Evolutionary conservation across 2,329 filamentous ascomycete species (phyloP).

Genomic region (Penicillium sp.): DNA sequence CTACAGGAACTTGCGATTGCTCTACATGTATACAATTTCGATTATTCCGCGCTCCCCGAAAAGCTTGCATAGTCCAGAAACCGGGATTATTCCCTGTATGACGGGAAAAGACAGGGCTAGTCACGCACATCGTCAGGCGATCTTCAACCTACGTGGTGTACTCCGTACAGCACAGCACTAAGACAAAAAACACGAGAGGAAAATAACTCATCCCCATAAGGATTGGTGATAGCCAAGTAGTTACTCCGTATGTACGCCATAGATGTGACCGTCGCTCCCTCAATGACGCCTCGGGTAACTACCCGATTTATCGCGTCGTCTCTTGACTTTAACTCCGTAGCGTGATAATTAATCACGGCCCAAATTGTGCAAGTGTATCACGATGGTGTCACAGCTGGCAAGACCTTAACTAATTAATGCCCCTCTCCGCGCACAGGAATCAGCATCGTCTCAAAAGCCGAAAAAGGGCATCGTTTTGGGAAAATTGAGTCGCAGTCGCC

Average conservation of each 20-base stretch:
- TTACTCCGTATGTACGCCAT: background rate
- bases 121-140: slow-evolving; percentile 12
- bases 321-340: background rate
- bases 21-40: background rate
- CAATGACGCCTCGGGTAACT: background rate
- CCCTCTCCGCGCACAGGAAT: background rate
- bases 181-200: background rate
- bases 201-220: background rate
- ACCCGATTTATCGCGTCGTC: background rate
- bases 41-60: background rate
- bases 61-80: slow-evolving; percentile 7
- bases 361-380: background rate
- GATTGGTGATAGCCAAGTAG: background rate
- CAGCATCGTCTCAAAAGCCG: background rate
- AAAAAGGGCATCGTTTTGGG: background rate
- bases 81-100: slow-evolving; percentile 16
- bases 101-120: background rate
- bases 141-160: slow-evolving; percentile 1
- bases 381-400: slow-evolving; percentile 1
- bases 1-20: background rate
- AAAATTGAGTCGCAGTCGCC: slow-evolving; percentile 10
- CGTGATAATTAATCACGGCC: background rate
- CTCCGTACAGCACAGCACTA: too few species aligned
- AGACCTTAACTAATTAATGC: background rate
- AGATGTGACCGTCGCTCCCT: background rate